These are phyloP conservation scores for Fraxinus ornus DNA, from an alignment of 305 asterid genomes.

Conservation along the genomic window DNA sequence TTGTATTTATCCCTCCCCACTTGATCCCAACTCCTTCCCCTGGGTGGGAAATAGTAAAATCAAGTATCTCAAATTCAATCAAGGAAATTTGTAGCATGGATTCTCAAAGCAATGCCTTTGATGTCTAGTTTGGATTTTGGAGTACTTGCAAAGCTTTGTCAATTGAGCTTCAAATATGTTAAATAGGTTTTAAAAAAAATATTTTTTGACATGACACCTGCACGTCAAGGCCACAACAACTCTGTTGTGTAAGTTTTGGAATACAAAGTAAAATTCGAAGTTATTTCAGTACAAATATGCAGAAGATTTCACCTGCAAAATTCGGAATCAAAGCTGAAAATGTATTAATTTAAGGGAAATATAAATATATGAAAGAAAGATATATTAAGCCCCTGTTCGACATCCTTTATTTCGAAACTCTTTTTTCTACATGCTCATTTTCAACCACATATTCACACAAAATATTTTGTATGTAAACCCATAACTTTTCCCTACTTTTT, in stretches of 20 bases:
- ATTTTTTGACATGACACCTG: neutral
- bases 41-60: neutral
- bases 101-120: neutral
- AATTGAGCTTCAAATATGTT: neutral
- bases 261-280: neutral
- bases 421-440: neutral
- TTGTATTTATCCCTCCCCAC: neutral
- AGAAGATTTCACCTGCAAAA: neutral
- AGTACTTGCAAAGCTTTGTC: neutral
- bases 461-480: neutral
- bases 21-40: neutral
- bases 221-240: neutral
- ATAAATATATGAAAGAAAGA: neutral
- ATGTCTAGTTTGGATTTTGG: neutral
- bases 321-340: neutral
- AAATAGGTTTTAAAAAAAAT: neutral
- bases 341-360: neutral
- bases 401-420: neutral
- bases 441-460: neutral
- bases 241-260: neutral
- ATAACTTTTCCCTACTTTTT: neutral
- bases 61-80: neutral
- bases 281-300: neutral
- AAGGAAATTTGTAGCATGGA: constrained; percentile 3
- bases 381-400: neutral